These are phyloP conservation scores for Arbutus unedo DNA, from an alignment of 148 eudicot species.

Conservation along the genomic window DNA sequence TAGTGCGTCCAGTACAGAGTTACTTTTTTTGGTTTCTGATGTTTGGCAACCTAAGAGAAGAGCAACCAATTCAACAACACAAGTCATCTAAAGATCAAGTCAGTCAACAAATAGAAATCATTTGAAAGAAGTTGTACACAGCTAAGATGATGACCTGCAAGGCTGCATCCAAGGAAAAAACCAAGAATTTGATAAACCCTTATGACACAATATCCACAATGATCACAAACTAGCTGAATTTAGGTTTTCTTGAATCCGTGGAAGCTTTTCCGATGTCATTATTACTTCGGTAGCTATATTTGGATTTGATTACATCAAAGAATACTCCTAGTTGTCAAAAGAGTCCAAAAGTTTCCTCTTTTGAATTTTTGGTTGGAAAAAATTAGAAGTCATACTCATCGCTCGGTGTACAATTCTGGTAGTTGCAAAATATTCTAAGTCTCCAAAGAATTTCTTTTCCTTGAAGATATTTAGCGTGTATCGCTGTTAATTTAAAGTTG, in stretches of 20 bases:
- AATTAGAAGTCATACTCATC: background rate
- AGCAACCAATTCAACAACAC: background rate
- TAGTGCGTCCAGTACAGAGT: constrained; percentile 79
- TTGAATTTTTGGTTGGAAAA: background rate
- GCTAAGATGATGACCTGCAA: background rate
- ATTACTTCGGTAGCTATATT: background rate
- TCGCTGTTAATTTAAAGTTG: background rate
- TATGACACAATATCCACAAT: background rate
- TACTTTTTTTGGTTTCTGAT: constrained; percentile 70
- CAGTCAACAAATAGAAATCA: background rate
- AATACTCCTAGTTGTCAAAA: background rate
- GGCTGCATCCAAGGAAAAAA: background rate
- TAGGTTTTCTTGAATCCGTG: background rate
- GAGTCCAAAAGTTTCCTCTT: background rate
- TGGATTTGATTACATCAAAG: background rate
- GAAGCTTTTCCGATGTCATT: background rate
- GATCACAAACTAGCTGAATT: background rate
- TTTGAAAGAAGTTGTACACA: background rate
- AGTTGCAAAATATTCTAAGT: background rate
- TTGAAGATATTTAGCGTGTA: background rate
- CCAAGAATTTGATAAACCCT: background rate
- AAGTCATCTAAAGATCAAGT: background rate
- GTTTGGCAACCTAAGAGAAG: constrained; percentile 61
- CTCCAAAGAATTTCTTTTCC: background rate
- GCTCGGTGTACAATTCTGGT: background rate